A percentile compares a stretch with the other conserved stretches of the same genome.
Evolutionary conservation across 2,329 filamentous ascomycete genomes (phyloP).

Genomic region (Eurotiales sp.): DNA sequence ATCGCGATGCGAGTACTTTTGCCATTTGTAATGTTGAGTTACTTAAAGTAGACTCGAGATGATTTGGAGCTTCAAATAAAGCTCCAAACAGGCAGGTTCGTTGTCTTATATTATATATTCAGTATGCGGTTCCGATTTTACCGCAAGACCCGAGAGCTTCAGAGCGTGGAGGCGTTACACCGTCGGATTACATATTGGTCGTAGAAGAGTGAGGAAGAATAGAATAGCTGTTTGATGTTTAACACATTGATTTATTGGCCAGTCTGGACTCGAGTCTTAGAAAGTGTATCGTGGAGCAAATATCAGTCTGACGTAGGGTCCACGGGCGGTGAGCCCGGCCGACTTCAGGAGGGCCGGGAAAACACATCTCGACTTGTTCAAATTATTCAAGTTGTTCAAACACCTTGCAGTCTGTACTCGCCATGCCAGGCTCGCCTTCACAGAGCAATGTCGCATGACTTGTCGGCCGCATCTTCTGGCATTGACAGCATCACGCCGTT

Average conservation of each 20-base stretch:
- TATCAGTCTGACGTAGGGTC: too few species aligned
- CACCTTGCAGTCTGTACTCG: neutral
- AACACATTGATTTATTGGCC: too few species aligned
- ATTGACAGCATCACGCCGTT: constrained; percentile 14
- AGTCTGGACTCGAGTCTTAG: too few species aligned
- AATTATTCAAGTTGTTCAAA: too few species aligned
- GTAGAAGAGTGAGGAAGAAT: too few species aligned
- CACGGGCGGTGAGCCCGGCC: constrained; percentile 8
- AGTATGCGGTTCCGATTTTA: neutral
- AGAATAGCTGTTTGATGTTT: too few species aligned
- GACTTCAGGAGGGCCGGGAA: too few species aligned
- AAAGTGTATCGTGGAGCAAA: too few species aligned
- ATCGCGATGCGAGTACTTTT: constrained; percentile 1
- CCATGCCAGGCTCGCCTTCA: neutral
- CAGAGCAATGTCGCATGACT: constrained; percentile 11
- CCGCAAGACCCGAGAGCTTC: constrained; percentile 7
- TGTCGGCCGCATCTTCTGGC: constrained; percentile 13
- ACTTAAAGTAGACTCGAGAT: too few species aligned
- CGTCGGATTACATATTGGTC: too few species aligned
- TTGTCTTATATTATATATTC: neutral
- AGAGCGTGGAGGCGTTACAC: neutral
- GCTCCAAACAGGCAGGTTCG: neutral
- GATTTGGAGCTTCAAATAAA: neutral
- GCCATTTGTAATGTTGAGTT: constrained; percentile 5
- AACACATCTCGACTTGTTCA: too few species aligned